Base-by-base conservation (phyloP, 108 stramenopile genomes). In the Cyclotella distinguenda region DNA sequence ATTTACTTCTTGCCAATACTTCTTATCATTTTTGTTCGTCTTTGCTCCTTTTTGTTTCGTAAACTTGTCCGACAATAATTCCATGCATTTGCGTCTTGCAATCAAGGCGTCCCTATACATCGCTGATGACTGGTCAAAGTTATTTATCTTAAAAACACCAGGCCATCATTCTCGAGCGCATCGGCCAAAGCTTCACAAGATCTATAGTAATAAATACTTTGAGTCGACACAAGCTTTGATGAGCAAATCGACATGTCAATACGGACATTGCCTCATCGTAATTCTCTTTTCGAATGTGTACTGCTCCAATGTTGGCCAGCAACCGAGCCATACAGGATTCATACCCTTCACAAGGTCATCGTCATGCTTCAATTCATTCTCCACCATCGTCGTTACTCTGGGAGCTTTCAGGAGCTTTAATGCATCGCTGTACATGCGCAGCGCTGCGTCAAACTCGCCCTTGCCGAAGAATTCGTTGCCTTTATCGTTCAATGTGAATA, bases 391-490 rank as follows among this genome's bases (percentile, higher is more conserved):
- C 36, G 58, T 60, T 12, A 77, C 47, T 39, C 54, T 53, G 13
- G 56, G 43, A 12, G 61, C 33, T 38, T 73, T 78, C 3, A 74
- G 67, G 7, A 74, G 44, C 34, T 74, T 79, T 52, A 79, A 58
- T 8, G 73, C 78, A 50, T 79, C 78, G 36, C 73, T 74, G 67
- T 79, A 79, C 78, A 79, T 79, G 10, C 73, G 66, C 28, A 79
- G 35, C 8, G 78, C 78, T 11, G 68, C 78, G 28, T 79, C 73
- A 40, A 64, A 79, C 44, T 79, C 78, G 13, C 72, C 67, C 16
- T 36, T 48, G 6, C 34, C 66, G 50, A 79, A 79, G 68, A 70
- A 74, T 27, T 79, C 78, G 45, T 79, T 79, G 31, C 78, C 78
- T 52, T 79, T 79, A 42, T 77, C 76, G 33, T 77, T 77, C 27